Evolutionary conservation across 2,329 filamentous ascomycete genomes (phyloP).

Genomic region (Cladosporium sp.): DNA sequence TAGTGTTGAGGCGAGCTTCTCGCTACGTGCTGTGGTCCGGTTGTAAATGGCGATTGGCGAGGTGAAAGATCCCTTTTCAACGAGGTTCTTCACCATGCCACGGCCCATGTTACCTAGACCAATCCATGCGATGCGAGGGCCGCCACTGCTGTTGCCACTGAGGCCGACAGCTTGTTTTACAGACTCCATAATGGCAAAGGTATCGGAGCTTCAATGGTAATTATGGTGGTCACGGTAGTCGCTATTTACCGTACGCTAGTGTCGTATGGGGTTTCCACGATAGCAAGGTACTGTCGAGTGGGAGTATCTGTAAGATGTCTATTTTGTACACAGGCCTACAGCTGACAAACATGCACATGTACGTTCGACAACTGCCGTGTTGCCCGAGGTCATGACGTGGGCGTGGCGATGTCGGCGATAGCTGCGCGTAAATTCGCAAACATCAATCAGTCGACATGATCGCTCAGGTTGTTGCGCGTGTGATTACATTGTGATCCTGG

Average conservation of each 20-base stretch:
- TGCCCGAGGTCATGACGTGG: background rate
- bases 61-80: slow-evolving; percentile 68
- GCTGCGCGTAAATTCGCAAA: background rate
- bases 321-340: background rate
- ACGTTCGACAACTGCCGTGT: background rate
- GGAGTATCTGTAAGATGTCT: background rate
- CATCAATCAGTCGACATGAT: no score
- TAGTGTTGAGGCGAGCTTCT: slow-evolving; percentile 60
- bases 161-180: slow-evolving; percentile 8
- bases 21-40: slow-evolving; percentile 64
- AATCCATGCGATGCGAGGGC: slow-evolving; percentile 62
- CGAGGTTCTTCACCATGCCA: slow-evolving; percentile 80
- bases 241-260: no score
- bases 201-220: no score
- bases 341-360: background rate
- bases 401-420: slow-evolving; percentile 3
- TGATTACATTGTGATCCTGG: no score
- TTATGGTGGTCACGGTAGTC: no score
- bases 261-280: no score
- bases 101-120: slow-evolving; percentile 86
- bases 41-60: slow-evolving; percentile 76
- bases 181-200: background rate
- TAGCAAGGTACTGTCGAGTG: no score
- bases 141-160: background rate
- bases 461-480: no score